Percentiles rank a stretch among this genome's conserved stretches.
phyloP scores from a whole-genome alignment of 345 rosid species.

The Corchorus capsularis region DNA sequence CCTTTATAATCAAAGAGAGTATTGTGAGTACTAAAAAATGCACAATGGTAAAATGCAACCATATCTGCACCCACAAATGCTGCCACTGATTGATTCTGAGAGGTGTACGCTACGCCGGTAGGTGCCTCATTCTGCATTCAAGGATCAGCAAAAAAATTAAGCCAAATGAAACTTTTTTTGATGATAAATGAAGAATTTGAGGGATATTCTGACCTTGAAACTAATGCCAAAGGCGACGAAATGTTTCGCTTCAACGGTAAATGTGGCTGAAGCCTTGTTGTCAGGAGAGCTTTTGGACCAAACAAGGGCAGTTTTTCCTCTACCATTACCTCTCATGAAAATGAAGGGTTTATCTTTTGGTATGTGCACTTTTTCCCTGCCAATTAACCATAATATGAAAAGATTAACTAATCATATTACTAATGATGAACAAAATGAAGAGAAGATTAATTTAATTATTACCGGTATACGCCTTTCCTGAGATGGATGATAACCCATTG shows the following conservation, averaged over 20 bases:
- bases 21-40: slow-evolving; percentile 85
- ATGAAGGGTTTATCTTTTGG: slow-evolving; percentile 72
- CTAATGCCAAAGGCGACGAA: slow-evolving; percentile 82
- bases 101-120: slow-evolving; percentile 79
- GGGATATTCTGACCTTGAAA: slow-evolving; percentile 52
- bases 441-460: background rate
- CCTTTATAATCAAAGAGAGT: slow-evolving; percentile 93
- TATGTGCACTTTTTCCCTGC: slow-evolving; percentile 75
- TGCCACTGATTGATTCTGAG: slow-evolving; percentile 95
- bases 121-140: slow-evolving; percentile 81
- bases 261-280: slow-evolving; percentile 78
- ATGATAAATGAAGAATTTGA: background rate
- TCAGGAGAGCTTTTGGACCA: slow-evolving; percentile 59
- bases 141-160: background rate
- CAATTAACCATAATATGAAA: background rate
- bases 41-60: slow-evolving; percentile 87
- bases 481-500: slow-evolving; percentile 81
- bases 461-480: slow-evolving; percentile 85
- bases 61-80: slow-evolving; percentile 79
- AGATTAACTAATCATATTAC: background rate
- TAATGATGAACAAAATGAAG: no score
- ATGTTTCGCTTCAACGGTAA: slow-evolving; percentile 61
- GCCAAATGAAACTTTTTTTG: background rate
- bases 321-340: slow-evolving; percentile 96
- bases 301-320: slow-evolving; percentile 62